These are phyloP conservation scores for Lotmaria passim DNA, from an alignment of 208 protist species.

Conservation along the genomic window DNA sequence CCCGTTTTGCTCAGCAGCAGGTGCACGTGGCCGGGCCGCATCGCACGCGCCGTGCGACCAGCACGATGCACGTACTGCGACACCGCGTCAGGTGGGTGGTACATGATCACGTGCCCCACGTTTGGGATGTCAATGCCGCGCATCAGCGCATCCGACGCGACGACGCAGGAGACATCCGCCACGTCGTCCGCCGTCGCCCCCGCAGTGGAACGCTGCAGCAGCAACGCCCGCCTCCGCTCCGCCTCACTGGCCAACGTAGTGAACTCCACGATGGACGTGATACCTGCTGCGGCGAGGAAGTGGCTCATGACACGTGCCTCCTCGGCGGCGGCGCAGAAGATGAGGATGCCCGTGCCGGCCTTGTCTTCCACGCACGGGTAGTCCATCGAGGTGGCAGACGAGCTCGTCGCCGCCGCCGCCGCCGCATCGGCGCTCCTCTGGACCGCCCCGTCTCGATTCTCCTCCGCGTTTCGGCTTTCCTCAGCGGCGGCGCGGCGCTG, in stretches of 20 bases:
- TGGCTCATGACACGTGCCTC: slow-evolving; percentile 90
- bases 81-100: slow-evolving; percentile 81
- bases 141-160: slow-evolving; percentile 89
- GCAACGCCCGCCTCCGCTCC: slow-evolving; percentile 74
- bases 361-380: slow-evolving; percentile 65
- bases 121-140: slow-evolving; percentile 91
- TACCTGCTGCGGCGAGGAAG: slow-evolving; percentile 78
- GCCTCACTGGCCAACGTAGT: slow-evolving; percentile 78
- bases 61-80: slow-evolving; percentile 97
- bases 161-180: slow-evolving; percentile 48
- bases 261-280: slow-evolving; percentile 78
- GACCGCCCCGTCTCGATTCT: slow-evolving; percentile 27
- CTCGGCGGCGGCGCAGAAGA: slow-evolving; percentile 88
- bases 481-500: slow-evolving; percentile 23
- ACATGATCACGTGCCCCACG: slow-evolving; percentile 91
- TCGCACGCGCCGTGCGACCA: slow-evolving; percentile 95
- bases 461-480: slow-evolving; percentile 21
- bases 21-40: slow-evolving; percentile 81
- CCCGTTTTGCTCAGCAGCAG: slow-evolving; percentile 80
- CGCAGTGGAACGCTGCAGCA: slow-evolving; percentile 40
- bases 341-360: slow-evolving; percentile 69
- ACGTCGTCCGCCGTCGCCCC: not conserved
- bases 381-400: slow-evolving; percentile 8
- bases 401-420: not conserved
- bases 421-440: not conserved